Evolutionary conservation across 352 stramenopile species (phyloP).

Genomic region (Phytophthora macrochlamydospora): DNA sequence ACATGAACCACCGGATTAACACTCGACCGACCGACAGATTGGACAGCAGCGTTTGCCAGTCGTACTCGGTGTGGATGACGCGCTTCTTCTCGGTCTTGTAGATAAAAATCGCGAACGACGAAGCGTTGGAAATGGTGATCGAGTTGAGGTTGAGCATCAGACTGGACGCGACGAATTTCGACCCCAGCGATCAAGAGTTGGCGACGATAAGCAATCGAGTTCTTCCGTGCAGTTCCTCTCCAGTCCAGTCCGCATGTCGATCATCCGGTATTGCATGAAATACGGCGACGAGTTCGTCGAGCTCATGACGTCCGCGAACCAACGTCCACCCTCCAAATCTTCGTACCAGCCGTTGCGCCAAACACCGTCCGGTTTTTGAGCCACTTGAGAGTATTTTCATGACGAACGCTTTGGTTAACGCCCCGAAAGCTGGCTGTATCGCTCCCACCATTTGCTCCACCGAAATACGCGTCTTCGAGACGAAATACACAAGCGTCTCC

Average conservation of each 20-base stretch:
- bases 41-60: not conserved
- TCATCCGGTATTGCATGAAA: constrained; percentile 11
- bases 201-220: not conserved
- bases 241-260: constrained; percentile 5
- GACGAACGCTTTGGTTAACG: constrained; percentile 7
- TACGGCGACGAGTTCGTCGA: constrained; percentile 4
- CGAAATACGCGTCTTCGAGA: constrained; percentile 1
- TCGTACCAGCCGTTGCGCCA: not conserved
- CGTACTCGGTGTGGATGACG: not conserved
- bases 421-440: not conserved
- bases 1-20: not conserved
- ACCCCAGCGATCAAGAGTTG: not conserved
- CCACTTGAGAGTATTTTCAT: constrained; percentile 1
- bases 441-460: not conserved
- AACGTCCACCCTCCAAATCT: constrained; percentile 15
- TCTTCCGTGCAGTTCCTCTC: not conserved
- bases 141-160: not conserved
- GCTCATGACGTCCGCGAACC: constrained; percentile 9
- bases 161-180: not conserved
- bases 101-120: not conserved
- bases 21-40: not conserved
- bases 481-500: constrained; percentile 15
- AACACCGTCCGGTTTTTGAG: not conserved
- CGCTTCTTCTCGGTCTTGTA: not conserved
- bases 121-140: not conserved